Base-by-base conservation (phyloP, 305 asterid species). In the Fraxinus latifolia region DNA sequence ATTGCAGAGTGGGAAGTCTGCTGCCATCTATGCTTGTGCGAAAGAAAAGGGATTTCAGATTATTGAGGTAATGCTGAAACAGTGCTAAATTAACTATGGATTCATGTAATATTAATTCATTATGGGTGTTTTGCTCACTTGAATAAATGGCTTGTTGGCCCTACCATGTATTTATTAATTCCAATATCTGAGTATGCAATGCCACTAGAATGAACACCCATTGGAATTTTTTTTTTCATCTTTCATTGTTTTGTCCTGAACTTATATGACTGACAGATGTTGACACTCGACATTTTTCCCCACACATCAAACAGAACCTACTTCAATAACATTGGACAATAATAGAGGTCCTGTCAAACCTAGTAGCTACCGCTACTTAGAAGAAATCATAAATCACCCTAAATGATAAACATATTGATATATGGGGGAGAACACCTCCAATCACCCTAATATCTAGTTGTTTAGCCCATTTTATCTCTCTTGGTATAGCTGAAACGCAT, bases 21-120 rank as follows among this genome's bases (percentile, higher is more conserved):
- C 99, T 84, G 95, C 99, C 85, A 92, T 96, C 74, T 96, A 94
- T 87, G 97, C 99, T 50, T 96, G 98, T 89, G 98, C 99, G 62
- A 89, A 90, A 88, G 99, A 96, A 89, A 93, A 94, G 86, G 98
- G 99, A 72, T 96, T 96, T 87, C 98, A 93, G 87, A 87, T 96
- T 84, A 93, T 96, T 82, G 99, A 96, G 99, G 99, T 96, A 93
- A 84, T 80, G 73, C 68, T 86, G 74, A 58, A 47, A 81, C 31
- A 72, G 81, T 76, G 53, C 70, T 32, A 60, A 70, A 33, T 44
- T 55, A 19, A 42, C 62, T 27, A 27, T 15, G 82, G 53, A 42
- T 71, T 76, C 82, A 60, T 73, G 62, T 36, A 65, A 67, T 76
- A 74, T 42, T 19, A 72, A 82, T 42, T 31, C 77, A 33, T 14